phyloP scores from a whole-genome alignment of 768 basidiomycete species.

The Boletus pseudopeckii region DNA sequence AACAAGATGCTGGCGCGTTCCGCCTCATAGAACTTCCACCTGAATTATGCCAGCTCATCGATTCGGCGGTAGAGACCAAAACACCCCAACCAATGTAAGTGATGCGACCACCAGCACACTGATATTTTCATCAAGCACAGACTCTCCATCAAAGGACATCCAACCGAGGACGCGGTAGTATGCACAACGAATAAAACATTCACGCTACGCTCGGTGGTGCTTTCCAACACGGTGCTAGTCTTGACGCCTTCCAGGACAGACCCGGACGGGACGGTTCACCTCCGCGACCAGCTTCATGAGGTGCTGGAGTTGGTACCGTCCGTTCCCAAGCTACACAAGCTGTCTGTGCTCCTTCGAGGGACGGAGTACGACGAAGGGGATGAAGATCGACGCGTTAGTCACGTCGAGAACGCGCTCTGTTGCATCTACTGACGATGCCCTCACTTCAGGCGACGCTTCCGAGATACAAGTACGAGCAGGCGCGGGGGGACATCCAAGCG shows the following conservation, averaged over 20 bases:
- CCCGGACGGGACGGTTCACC: constrained; percentile 48
- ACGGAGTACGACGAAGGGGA: constrained; percentile 66
- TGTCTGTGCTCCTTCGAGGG: constrained; percentile 58
- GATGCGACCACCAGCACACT: neutral
- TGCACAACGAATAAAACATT: constrained; percentile 84
- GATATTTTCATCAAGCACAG: constrained; percentile 31
- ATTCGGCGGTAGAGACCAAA: constrained; percentile 42
- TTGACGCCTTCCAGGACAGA: constrained; percentile 47
- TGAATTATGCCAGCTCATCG: constrained; percentile 61
- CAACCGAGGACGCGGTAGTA: constrained; percentile 83
- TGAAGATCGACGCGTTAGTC: constrained; percentile 38
- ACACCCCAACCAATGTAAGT: constrained; percentile 30
- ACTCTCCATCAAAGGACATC: constrained; percentile 75
- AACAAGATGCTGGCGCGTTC: constrained; percentile 50
- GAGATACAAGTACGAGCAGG: constrained; percentile 53
- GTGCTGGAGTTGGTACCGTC: constrained; percentile 76
- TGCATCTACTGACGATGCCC: neutral
- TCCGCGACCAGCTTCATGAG: constrained; percentile 79
- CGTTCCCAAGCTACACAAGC: constrained; percentile 73
- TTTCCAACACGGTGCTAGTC: constrained; percentile 86
- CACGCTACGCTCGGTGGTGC: constrained; percentile 73
- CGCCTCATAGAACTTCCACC: constrained; percentile 73
- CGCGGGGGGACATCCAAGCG: constrained; percentile 68
- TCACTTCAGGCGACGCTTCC: constrained; percentile 34
- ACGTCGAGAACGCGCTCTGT: neutral